A percentile compares a stretch with the other conserved stretches of the same genome.
Evolutionary conservation across 345 rosid species (phyloP).

Genomic region (Ricinus communis): DNA sequence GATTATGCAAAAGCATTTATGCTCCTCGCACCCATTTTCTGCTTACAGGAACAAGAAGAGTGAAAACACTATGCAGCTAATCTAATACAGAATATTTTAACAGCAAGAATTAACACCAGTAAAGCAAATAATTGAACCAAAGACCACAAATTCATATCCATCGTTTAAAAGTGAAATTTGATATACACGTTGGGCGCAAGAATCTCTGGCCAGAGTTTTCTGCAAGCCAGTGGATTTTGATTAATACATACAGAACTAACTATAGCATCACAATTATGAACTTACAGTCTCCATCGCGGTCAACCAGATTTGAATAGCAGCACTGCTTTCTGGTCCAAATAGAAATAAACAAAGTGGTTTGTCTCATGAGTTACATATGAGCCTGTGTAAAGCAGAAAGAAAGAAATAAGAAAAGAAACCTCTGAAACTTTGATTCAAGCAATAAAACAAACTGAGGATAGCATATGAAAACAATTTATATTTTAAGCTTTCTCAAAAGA

Average conservation of each 20-base stretch:
- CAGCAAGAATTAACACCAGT: background rate
- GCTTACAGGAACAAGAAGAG: no score
- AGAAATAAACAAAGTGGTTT: constrained; percentile 92
- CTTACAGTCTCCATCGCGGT: constrained; percentile 6
- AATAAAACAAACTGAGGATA: background rate
- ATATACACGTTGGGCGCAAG: constrained; percentile 40
- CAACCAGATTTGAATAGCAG: constrained; percentile 92
- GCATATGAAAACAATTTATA: background rate
- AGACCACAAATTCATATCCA: constrained; percentile 16
- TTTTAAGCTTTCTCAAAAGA: no score
- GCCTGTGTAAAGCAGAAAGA: constrained; percentile 41
- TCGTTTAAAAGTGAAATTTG: constrained; percentile 17
- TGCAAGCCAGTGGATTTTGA: constrained; percentile 18
- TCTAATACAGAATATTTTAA: background rate
- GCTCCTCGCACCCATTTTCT: no score
- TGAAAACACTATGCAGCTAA: no score
- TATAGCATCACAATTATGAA: constrained; percentile 17
- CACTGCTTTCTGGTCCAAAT: constrained; percentile 88
- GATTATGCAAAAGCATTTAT: background rate
- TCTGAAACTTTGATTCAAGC: background rate
- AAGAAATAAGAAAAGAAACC: background rate
- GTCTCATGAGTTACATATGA: constrained; percentile 98
- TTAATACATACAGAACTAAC: constrained; percentile 37
- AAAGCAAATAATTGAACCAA: background rate
- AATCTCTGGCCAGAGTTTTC: constrained; percentile 25